Percentiles rank a stretch among this genome's conserved stretches.
phyloP scores from a whole-genome alignment of 2,329 filamentous ascomycete species.

The Cadophora malorum region DNA sequence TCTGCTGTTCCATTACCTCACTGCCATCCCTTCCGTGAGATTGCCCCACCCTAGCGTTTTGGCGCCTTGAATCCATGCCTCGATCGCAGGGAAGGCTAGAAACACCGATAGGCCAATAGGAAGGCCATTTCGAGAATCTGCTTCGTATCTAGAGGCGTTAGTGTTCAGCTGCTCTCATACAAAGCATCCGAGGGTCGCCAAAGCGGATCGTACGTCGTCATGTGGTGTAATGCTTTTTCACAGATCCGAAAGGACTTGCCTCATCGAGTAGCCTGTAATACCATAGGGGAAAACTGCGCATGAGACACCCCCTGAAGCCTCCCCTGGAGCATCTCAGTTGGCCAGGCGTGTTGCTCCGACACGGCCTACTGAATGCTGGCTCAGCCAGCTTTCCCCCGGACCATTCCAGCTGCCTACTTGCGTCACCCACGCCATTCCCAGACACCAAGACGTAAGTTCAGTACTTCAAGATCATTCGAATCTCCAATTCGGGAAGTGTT shows the following conservation, averaged over 20 bases:
- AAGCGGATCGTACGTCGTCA: constrained; percentile 4
- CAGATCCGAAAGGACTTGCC: constrained; percentile 7
- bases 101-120: constrained; percentile 1
- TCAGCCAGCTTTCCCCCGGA: constrained; percentile 4
- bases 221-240: background rate
- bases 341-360: constrained; percentile 1
- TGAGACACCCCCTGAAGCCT: background rate
- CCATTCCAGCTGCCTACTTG: background rate
- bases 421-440: background rate
- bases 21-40: background rate
- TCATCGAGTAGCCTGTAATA: background rate
- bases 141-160: background rate
- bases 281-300: background rate
- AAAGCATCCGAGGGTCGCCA: background rate
- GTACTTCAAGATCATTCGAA: background rate
- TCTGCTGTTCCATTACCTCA: background rate
- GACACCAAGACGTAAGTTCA: background rate
- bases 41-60: background rate
- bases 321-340: background rate
- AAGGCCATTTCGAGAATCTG: constrained; percentile 9
- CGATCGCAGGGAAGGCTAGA: constrained; percentile 1
- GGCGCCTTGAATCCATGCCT: background rate
- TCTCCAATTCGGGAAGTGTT: background rate
- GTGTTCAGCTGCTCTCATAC: background rate
- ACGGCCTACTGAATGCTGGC: background rate